Base-by-base conservation (phyloP, 2,329 filamentous ascomycete species). In the Aspergillus sp. region DNA sequence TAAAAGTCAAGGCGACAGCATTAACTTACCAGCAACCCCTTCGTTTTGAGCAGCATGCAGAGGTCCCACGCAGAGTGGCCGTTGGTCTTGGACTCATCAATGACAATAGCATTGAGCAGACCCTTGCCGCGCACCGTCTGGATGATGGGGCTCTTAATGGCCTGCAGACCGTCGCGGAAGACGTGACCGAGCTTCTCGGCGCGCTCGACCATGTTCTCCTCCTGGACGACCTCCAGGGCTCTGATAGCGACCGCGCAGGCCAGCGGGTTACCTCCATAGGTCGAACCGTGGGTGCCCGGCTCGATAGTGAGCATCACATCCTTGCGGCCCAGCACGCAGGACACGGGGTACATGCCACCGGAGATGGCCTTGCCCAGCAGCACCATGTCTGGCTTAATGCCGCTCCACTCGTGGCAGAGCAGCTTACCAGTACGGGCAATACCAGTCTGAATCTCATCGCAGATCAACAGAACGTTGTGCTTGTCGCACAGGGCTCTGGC, bases 271-370 rank as follows among this genome's bases (percentile, higher is more conserved):
- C 95, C 95, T 63, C 95, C 95, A 73, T 98, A 99, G n/a, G 95
- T 99, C 44, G 92, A 96, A 52, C 95, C 95, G 78, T 99, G 95
- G 25, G 95, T 98, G 62, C 95, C 95, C 25, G 95, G 91, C 83
- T 99, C 95, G 65, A 99, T 84, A 8, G 94, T 95, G 67, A 97
- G 85, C 93, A 99, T 97, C 65, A 98, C 84, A 59, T 97, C 93
- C 79, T 90, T 92, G 70, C 88, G 88, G 63, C 90, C 89, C 55
- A 99, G 84, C 52, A 99, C 93, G 70, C 89, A 92, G 63, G 92
- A 96, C 60, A 99, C 95, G n/a, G 95, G 95, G 80, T 99, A 99
- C 90, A 98, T 95, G 77, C 95, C 95, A 65, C 95, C 95, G 36
- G 92, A 96, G 75, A 99, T 96, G 68, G 95, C 95, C 82, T 99